These are phyloP conservation scores for Globisporangium iwayamae DNA, from an alignment of 352 stramenopile genomes.

Conservation along the genomic window DNA sequence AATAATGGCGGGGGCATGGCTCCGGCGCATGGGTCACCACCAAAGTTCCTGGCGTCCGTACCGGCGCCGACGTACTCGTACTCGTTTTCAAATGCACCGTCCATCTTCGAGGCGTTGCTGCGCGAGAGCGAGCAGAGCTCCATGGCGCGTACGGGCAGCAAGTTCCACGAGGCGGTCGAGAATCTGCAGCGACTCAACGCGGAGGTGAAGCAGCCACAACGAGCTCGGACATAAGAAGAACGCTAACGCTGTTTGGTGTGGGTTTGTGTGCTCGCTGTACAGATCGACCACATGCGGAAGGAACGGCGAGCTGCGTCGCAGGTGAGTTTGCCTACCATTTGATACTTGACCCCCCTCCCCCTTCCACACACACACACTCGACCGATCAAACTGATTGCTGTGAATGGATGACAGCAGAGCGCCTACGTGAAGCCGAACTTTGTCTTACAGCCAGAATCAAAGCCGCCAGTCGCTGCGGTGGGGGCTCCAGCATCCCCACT, in stretches of 20 bases:
- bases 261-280: background rate
- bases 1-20: background rate
- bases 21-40: conserved; percentile 7
- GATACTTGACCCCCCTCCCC: no score
- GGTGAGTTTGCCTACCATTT: conserved; percentile 1
- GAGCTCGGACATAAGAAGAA: no score
- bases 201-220: conserved; percentile 25
- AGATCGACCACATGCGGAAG: conserved; percentile 22
- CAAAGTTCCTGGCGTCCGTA: conserved; percentile 3
- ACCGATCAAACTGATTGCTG: background rate
- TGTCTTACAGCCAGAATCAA: conserved; percentile 21
- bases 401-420: background rate
- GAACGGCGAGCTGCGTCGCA: conserved; percentile 16
- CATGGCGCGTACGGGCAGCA: conserved; percentile 17
- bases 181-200: conserved; percentile 30
- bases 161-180: conserved; percentile 41
- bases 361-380: background rate
- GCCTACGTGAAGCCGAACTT: conserved; percentile 39
- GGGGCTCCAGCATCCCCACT: conserved; percentile 2
- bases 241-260: background rate
- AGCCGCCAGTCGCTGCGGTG: background rate
- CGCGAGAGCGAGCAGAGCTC: conserved; percentile 27
- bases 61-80: conserved; percentile 14
- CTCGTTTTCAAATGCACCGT: conserved; percentile 22
- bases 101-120: conserved; percentile 52